Evolutionary conservation across 352 stramenopile genomes (phyloP).

Genomic region (Paralagenidium karlingii): DNA sequence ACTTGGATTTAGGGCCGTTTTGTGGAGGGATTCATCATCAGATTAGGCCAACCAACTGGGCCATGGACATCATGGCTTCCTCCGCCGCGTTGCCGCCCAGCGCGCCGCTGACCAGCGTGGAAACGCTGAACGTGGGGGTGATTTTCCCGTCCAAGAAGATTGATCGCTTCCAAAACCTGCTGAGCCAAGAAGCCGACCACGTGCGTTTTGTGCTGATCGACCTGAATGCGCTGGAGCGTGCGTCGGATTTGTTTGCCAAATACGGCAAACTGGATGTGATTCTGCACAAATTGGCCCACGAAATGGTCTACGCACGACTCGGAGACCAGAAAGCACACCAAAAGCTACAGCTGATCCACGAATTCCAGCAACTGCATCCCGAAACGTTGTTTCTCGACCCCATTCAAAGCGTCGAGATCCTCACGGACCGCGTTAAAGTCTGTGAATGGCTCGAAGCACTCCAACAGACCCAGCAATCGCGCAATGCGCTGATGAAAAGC

Average conservation of each 20-base stretch:
- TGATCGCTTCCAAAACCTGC: slow-evolving; percentile 50
- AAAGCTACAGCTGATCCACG: slow-evolving; percentile 39
- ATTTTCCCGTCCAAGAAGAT: slow-evolving; percentile 80
- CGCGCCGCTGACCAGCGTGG: too few relatives aligned
- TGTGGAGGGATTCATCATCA: too few relatives aligned
- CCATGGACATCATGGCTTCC: too few relatives aligned
- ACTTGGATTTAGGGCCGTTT: too few relatives aligned
- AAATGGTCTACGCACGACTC: slow-evolving; percentile 63
- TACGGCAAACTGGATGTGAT: slow-evolving; percentile 45
- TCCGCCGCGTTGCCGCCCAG: too few relatives aligned
- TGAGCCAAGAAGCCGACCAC: slow-evolving; percentile 20
- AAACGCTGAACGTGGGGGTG: slow-evolving; percentile 43
- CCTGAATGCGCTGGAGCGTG: slow-evolving; percentile 17
- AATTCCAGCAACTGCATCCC: slow-evolving; percentile 25
- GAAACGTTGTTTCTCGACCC: slow-evolving; percentile 35
- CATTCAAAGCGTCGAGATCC: slow-evolving; percentile 44
- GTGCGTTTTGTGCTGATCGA: slow-evolving; percentile 71
- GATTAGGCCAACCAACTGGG: too few relatives aligned
- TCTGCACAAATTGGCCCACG: slow-evolving; percentile 73
- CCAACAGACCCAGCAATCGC: slow-evolving; percentile 1
- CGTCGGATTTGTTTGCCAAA: slow-evolving; percentile 14
- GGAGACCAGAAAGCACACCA: slow-evolving; percentile 24
- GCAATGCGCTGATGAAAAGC: neutral
- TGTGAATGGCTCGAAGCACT: slow-evolving; percentile 34
- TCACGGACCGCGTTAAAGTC: slow-evolving; percentile 50